These are phyloP conservation scores for Rhodomyrtus tomentosa DNA, from an alignment of 345 rosid genomes.

Conservation along the genomic window DNA sequence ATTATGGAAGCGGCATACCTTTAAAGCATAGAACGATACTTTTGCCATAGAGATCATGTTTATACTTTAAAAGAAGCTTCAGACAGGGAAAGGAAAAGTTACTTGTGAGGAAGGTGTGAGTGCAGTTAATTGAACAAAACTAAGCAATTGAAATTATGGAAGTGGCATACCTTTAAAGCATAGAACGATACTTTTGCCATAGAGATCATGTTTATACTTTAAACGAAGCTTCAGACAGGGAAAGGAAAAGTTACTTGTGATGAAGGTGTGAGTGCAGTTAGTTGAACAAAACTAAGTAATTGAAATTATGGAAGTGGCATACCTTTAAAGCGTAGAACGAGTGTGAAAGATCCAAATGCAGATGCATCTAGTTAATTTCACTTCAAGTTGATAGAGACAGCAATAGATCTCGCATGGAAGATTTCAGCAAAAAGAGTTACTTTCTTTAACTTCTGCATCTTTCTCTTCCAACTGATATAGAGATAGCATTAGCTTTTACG, in stretches of 20 bases:
- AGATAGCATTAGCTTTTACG: not conserved
- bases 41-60: not conserved
- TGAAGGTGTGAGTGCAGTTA: not conserved
- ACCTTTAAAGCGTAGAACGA: not conserved
- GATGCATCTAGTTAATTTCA: not conserved
- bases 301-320: not conserved
- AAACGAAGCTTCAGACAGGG: not conserved
- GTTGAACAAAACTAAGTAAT: not conserved
- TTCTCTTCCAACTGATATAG: not conserved
- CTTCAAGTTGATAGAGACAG: not conserved
- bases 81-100: not conserved
- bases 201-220: not conserved
- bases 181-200: not conserved
- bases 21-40: no score
- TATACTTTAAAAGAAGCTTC: not conserved
- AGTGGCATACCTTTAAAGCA: no score
- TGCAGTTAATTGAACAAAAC: not conserved
- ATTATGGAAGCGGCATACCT: not conserved
- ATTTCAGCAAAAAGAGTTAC: not conserved
- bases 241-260: not conserved
- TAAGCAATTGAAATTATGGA: not conserved
- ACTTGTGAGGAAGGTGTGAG: not conserved
- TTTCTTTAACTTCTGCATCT: not conserved
- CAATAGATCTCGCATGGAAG: not conserved
- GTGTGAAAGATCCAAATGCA: not conserved